Base-by-base conservation (phyloP, 768 basidiomycete species). In the Lanmaoa pseudosensibilis region DNA sequence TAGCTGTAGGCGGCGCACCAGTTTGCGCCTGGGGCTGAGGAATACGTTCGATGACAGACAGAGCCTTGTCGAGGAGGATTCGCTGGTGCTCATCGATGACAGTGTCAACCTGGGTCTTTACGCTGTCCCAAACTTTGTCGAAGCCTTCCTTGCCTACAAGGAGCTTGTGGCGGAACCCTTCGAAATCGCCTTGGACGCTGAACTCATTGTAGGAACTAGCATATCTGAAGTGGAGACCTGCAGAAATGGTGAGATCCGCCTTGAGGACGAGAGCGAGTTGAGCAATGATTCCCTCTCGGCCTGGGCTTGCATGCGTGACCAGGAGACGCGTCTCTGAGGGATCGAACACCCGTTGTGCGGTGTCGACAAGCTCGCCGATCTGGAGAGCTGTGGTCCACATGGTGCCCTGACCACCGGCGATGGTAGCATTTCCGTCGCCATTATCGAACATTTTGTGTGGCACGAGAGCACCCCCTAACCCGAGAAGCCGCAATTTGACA, bases 351-450 rank as follows among this genome's bases (percentile, higher is more conserved):
- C 94, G 84, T 69, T 96, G 92, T 0, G 97, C 93, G 3, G 95
- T 98, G 73, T 98, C 97, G 46, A 98, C 90, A 49, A 99, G 88
- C 72, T 99, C 96, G 56, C 97, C 97, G 39, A 99, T 91, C 72
- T 99, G 97, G 25, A 99, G 82, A 5, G 93, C 91, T 0, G 96
- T 98, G 0, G 93, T 92, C 97, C 97, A 99, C 88, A 98, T 96
- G 19, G 95, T 98, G 32, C 97, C 97, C 66, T 93, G 90, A 2
- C 94, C 97, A 36, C 97, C 97, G 0, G 97, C 96, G 60, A 99
- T 97, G n/a, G 96, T 98, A 12, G 93, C 95, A 44, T 78, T 85
- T 4, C 95, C 96, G 46, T 96, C 92, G 0, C 96, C 92, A 60
- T 94, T 94, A 74, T 93, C 90, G 65, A 95, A 94, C 79, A 94